These are phyloP conservation scores for Ustilago shanxiensis DNA, from an alignment of 1,284 basidiomycete genomes.

Conservation along the genomic window DNA sequence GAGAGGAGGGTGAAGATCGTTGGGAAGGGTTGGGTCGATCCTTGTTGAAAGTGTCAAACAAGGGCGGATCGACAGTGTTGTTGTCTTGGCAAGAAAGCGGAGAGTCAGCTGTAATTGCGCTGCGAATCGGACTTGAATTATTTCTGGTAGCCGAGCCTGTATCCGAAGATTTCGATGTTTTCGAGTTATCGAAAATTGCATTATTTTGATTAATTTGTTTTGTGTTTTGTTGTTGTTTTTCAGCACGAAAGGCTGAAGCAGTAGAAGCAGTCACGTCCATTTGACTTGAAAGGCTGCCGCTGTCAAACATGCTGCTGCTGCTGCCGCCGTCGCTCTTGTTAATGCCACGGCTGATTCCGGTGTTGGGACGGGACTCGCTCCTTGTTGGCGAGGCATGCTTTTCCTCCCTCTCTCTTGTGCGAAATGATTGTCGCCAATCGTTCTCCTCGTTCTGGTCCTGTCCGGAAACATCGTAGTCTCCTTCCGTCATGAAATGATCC, in stretches of 20 bases:
- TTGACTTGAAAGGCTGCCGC: background rate
- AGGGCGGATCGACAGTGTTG: conserved; percentile 28
- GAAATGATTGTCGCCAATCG: background rate
- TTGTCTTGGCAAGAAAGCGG: conserved; percentile 2
- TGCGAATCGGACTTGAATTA: conserved; percentile 6
- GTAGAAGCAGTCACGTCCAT: background rate
- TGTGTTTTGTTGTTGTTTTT: conserved; percentile 1
- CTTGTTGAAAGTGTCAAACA: conserved; percentile 7
- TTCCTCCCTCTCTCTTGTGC: background rate
- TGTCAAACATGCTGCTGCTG: conserved; percentile 4
- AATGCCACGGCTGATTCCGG: background rate
- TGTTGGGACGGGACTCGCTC: conserved; percentile 1
- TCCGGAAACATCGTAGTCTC: background rate
- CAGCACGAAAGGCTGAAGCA: background rate
- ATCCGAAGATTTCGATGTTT: background rate
- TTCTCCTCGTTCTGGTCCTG: background rate
- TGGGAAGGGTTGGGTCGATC: background rate
- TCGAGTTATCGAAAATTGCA: background rate
- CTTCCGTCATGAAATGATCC: conserved; percentile 18
- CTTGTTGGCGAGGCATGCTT: background rate
- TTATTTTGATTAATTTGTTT: too few relatives aligned
- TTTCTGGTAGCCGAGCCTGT: conserved; percentile 4
- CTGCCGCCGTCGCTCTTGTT: background rate
- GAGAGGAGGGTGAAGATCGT: conserved; percentile 2
- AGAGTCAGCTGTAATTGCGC: background rate